Conservation (phyloP, 441 rosid species). For the Populus tomentosa region DNA sequence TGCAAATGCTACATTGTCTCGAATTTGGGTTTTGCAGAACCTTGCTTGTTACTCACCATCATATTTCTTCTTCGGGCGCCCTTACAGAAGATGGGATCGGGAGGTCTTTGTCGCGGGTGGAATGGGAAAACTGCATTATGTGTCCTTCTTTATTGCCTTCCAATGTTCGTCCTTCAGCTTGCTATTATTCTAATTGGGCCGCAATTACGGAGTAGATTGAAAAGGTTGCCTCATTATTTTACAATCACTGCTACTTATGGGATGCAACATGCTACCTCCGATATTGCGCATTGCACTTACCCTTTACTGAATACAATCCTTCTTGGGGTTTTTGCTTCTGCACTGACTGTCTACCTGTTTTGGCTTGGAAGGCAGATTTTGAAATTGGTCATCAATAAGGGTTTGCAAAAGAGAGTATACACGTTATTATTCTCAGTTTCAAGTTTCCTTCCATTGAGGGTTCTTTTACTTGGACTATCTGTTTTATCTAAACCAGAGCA, state of each 20-base stretch:
- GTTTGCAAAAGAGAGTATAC: constrained; percentile 85
- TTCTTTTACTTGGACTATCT: constrained; percentile 77
- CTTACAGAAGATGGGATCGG: constrained; percentile 69
- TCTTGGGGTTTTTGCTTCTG: constrained; percentile 63
- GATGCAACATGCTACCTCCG: constrained; percentile 25
- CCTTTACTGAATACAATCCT: constrained; percentile 84
- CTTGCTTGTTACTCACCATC: constrained; percentile 82
- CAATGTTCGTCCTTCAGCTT: constrained; percentile 80
- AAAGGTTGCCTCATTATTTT: constrained; percentile 57
- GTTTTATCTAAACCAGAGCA: constrained; percentile 68
- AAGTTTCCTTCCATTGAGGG: constrained; percentile 82
- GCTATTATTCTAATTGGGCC: constrained; percentile 63
- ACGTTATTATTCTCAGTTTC: constrained; percentile 77
- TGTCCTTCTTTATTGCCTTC: constrained; percentile 70
- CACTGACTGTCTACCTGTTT: constrained; percentile 70
- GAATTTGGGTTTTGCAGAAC: constrained; percentile 97
- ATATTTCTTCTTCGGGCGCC: constrained; percentile 91
- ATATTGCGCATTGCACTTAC: constrained; percentile 72
- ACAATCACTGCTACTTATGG: constrained; percentile 46
- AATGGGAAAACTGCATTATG: constrained; percentile 64
- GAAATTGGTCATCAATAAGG: constrained; percentile 87
- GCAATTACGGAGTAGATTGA: constrained; percentile 34
- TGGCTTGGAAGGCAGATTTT: constrained; percentile 87
- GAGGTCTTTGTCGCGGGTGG: constrained; percentile 68
- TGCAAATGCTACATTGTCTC: constrained; percentile 92